These are phyloP conservation scores for Nakaseomyces delphensis DNA, from an alignment of 1,139 yeast species.

Conservation along the genomic window DNA sequence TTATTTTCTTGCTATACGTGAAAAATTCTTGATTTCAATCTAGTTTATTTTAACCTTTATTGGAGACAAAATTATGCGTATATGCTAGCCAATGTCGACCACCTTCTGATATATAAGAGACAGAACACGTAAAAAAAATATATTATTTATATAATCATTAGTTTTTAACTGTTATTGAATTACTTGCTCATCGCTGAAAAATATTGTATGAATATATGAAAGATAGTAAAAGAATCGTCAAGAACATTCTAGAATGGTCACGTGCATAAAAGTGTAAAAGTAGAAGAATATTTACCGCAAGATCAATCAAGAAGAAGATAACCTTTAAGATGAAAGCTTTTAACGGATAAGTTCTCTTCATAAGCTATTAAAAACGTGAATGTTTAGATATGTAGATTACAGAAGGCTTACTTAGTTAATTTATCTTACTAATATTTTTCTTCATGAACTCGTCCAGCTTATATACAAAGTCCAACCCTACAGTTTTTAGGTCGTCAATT, in stretches of 20 bases:
- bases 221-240: neutral
- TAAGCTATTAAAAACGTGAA: too few species aligned
- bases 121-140: neutral
- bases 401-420: conserved; percentile 7
- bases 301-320: too few species aligned
- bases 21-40: neutral
- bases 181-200: neutral
- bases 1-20: conserved; percentile 6
- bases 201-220: neutral
- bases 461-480: conserved; percentile 61
- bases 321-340: too few species aligned
- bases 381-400: too few species aligned
- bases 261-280: too few species aligned
- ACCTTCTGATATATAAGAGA: too few species aligned
- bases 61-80: neutral
- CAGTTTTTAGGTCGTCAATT: conserved; percentile 50
- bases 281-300: too few species aligned
- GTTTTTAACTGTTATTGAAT: neutral
- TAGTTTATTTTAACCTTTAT: neutral
- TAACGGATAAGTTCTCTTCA: too few species aligned
- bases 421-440: conserved; percentile 19
- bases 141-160: neutral
- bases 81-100: too few species aligned
- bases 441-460: conserved; percentile 31
- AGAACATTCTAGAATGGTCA: conserved; percentile 1